phyloP scores from a whole-genome alignment of 2,329 filamentous ascomycete species.

The Claviceps sp. region DNA sequence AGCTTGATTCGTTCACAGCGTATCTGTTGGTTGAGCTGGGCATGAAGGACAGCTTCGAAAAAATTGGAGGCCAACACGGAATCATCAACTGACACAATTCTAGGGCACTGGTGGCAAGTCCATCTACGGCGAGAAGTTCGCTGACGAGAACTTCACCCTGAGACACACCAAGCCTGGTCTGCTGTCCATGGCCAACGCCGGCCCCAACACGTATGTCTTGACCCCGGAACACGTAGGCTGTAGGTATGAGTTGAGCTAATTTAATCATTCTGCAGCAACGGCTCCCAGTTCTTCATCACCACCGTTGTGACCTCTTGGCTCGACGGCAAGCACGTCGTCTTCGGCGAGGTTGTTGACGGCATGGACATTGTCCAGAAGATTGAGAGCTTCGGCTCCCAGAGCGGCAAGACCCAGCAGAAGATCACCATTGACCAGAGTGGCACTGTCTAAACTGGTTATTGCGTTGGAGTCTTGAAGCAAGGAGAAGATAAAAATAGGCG shows the following conservation, averaged over 20 bases:
- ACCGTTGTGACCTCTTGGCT: constrained; percentile 83
- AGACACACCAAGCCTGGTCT: constrained; percentile 10
- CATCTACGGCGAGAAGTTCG: constrained; percentile 11
- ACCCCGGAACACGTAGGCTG: constrained; percentile 8
- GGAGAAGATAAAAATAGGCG: background rate
- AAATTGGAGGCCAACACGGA: too few relatives aligned
- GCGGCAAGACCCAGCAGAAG: constrained; percentile 39
- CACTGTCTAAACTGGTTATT: constrained; percentile 23
- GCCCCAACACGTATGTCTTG: constrained; percentile 10
- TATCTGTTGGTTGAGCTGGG: too few relatives aligned
- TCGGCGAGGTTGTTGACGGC: constrained; percentile 52
- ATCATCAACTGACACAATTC: too few relatives aligned
- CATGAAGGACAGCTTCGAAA: too few relatives aligned
- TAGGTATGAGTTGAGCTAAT: background rate
- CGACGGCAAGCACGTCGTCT: constrained; percentile 73
- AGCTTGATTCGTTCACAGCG: too few relatives aligned
- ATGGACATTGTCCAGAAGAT: constrained; percentile 44
- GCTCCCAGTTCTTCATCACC: constrained; percentile 96
- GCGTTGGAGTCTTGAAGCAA: background rate
- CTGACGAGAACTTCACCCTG: constrained; percentile 10
- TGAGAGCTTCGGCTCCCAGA: constrained; percentile 41
- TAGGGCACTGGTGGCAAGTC: constrained; percentile 12
- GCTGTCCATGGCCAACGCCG: constrained; percentile 12
- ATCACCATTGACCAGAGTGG: constrained; percentile 45
- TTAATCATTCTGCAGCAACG: constrained; percentile 52